Base-by-base conservation (phyloP, 371 early-diverging fungal species). In the Apophysomyces elegans region DNA sequence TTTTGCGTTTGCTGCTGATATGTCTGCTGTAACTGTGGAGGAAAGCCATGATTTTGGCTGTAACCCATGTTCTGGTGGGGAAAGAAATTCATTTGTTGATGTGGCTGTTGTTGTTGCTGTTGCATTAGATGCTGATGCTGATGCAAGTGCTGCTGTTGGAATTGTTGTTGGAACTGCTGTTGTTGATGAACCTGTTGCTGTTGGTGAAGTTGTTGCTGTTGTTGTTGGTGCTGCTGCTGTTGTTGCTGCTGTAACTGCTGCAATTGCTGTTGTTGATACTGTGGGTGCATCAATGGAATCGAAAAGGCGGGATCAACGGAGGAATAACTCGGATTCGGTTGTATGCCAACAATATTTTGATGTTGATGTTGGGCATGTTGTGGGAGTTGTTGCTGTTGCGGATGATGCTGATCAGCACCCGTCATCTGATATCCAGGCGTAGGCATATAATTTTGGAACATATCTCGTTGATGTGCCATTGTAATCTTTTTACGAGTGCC, bases 401-500 rank as follows among this genome's bases (percentile, higher is more conserved):
- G 66, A 45, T 63, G 64, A 35, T 64, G 64, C 5, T 46, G 41
- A 7, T 60, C 47, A n/a, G 41, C 16, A 37, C 47, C 69, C 6
- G 64, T 26, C 70, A 70, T 65, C 45, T 61, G 70, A 46, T 65
- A 70, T 37, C 66, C 70, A 26, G 65, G 58, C 16, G 70, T 65
- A 11, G 70, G 32, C 66, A 70, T 63, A 43, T 66, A 70, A 35
- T 66, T 64, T 39, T 66, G 66, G 50, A 66, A 70, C 66, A 66
- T 70, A 60, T 70, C 70, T 58, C 61, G 70, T 36, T 62, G 70
- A 59, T 70, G 66, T 38, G 70, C 58, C 70, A 70, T 70, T 16
- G 44, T 50, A n/a, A 26, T 21, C 9, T n/a, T 21, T 45, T 50
- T 21, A 18, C 21, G 6, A 13, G 21, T 26, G n/a, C 18, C 9